A percentile compares a stretch with the other conserved stretches of the same genome.
Conservation (phyloP, 2,329 filamentous ascomycete species). For the Fusarium penzigii region DNA sequence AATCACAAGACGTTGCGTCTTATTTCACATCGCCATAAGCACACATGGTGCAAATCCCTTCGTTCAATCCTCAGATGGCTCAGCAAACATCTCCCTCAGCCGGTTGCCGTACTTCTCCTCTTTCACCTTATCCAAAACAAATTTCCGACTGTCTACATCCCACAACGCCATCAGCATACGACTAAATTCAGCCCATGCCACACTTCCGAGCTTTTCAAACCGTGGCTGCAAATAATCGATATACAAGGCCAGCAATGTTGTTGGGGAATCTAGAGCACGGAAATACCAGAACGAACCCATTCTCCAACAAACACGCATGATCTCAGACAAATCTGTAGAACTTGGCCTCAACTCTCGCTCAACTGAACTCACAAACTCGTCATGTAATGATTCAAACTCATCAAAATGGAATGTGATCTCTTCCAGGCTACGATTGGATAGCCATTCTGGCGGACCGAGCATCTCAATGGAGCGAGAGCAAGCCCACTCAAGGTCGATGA, state of each 20-base stretch:
- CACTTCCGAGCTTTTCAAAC: conserved; percentile 6
- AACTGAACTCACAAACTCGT: conserved; percentile 4
- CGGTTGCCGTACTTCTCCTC: conserved; percentile 6
- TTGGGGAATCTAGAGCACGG: conserved; percentile 4
- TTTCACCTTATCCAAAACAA: conserved; percentile 6
- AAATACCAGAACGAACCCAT: conserved; percentile 6
- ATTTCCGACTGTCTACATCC: conserved; percentile 4
- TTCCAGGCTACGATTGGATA: conserved; percentile 13
- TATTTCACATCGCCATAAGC: too few species aligned
- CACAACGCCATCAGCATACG: conserved; percentile 5
- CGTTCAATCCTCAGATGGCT: background rate
- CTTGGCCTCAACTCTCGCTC: background rate
- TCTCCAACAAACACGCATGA: conserved; percentile 7
- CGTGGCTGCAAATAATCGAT: conserved; percentile 7
- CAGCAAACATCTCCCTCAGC: conserved; percentile 3
- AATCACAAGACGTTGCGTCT: too few species aligned
- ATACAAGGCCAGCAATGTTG: conserved; percentile 3
- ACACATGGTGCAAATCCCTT: too few species aligned
- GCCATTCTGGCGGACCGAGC: conserved; percentile 32
- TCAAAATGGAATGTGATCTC: conserved; percentile 3
- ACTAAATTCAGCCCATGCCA: conserved; percentile 6
- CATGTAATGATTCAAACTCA: conserved; percentile 1
- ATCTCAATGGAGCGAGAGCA: conserved; percentile 33
- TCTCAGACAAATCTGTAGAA: background rate
- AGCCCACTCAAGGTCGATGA: conserved; percentile 39